Evolutionary conservation across 768 basidiomycete genomes (phyloP).

Genomic region (Coprinellus micaceus): DNA sequence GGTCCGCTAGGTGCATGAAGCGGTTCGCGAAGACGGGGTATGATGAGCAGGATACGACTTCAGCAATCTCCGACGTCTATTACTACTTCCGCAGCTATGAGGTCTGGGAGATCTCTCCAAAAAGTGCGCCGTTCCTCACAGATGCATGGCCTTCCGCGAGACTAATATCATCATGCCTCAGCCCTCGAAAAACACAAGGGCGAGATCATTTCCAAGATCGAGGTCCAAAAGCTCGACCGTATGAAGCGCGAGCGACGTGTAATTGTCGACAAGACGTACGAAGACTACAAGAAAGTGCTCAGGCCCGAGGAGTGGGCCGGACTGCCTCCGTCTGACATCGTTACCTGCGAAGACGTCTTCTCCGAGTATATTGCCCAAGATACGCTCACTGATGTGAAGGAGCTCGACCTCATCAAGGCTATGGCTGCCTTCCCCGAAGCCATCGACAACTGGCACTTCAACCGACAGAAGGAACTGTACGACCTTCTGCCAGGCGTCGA

Average conservation of each 20-base stretch:
- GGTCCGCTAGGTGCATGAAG: neutral
- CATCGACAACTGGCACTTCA: neutral
- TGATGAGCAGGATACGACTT: slow-evolving; percentile 2
- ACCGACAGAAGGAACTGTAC: slow-evolving; percentile 3
- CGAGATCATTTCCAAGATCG: neutral
- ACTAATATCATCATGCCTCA: neutral
- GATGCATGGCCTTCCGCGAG: neutral
- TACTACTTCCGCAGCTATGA: slow-evolving; percentile 3
- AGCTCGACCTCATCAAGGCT: neutral
- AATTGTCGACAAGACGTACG: neutral
- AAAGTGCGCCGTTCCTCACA: neutral
- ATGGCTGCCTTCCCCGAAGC: neutral
- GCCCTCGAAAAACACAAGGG: slow-evolving; percentile 4
- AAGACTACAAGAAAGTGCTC: slow-evolving; percentile 7
- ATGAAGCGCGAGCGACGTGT: slow-evolving; percentile 5
- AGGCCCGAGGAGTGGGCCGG: slow-evolving; percentile 6
- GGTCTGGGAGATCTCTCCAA: neutral
- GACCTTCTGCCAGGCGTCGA: slow-evolving; percentile 4
- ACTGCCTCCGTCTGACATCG: neutral
- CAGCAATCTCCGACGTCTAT: slow-evolving; percentile 3
- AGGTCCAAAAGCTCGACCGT: neutral
- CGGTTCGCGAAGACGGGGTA: neutral
- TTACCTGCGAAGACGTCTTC: slow-evolving; percentile 1
- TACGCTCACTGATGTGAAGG: neutral
- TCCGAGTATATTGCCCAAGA: slow-evolving; percentile 1